A percentile compares a stretch with the other conserved stretches of the same genome.
These are phyloP conservation scores for Sequoiadendron giganteum DNA, from an alignment of 75 land plant species.

Conservation along the genomic window DNA sequence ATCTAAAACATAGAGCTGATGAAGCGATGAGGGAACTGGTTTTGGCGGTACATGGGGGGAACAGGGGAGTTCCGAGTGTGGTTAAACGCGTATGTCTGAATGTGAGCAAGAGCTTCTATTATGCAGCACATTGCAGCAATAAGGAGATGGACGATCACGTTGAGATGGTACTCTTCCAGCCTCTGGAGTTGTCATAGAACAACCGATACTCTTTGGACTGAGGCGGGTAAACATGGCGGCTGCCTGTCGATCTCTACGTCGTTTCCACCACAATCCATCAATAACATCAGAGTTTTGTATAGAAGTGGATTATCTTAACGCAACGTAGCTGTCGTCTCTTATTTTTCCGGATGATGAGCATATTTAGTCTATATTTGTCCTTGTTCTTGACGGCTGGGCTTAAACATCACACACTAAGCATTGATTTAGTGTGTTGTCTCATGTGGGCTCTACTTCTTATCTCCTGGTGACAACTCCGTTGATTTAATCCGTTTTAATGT, in stretches of 20 bases:
- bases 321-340: no score
- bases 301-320: no score
- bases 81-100: background rate
- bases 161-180: background rate
- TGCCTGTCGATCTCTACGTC: background rate
- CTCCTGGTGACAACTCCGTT: no score
- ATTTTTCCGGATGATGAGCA: no score
- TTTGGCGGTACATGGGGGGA: background rate
- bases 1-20: background rate
- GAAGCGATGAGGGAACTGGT: background rate
- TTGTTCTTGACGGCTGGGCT: no score
- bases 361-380: no score
- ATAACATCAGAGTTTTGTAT: no score
- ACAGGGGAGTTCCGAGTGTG: background rate
- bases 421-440: no score
- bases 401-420: no score
- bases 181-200: background rate
- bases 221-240: background rate
- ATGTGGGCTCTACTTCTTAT: no score
- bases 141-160: constrained; percentile 4
- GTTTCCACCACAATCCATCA: background rate
- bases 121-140: constrained; percentile 1
- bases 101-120: constrained; percentile 5
- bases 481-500: no score
- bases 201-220: background rate